phyloP scores from a whole-genome alignment of 768 basidiomycete species.

The Xerocomellus chrysenteron region DNA sequence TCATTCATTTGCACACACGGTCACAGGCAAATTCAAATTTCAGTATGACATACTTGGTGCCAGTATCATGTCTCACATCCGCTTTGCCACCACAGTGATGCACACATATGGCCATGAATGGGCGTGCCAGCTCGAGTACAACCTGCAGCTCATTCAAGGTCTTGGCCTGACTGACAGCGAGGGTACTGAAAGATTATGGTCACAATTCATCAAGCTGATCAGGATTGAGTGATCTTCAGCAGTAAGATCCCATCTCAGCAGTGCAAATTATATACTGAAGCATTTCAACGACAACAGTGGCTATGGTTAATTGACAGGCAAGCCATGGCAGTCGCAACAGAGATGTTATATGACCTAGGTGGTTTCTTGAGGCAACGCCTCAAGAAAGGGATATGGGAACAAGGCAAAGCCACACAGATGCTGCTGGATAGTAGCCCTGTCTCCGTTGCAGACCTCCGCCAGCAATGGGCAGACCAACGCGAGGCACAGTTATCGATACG shows the following conservation, averaged over 20 bases:
- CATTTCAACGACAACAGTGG: not conserved
- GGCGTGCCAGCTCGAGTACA: not conserved
- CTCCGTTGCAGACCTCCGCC: not conserved
- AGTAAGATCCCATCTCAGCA: not conserved
- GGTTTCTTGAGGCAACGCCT: not conserved
- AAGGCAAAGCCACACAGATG: not conserved
- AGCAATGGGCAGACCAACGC: not conserved
- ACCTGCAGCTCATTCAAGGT: not conserved
- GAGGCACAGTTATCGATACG: not conserved
- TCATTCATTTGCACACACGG: too few species aligned
- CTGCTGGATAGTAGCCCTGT: not conserved
- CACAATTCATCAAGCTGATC: not conserved
- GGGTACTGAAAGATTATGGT: not conserved
- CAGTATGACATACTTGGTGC: not conserved
- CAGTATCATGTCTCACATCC: not conserved
- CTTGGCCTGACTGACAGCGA: constrained; percentile 19
- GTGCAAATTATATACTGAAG: not conserved
- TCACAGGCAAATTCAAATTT: too few species aligned
- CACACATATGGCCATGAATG: constrained; percentile 42
- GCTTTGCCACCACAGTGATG: constrained; percentile 30
- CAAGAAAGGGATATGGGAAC: not conserved
- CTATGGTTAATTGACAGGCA: not conserved
- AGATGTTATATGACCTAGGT: not conserved
- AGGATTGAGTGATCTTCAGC: not conserved
- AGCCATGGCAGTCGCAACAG: not conserved